Evolutionary conservation across 108 stramenopile species (phyloP).

Genomic region (Cyclotella kingstonii): DNA sequence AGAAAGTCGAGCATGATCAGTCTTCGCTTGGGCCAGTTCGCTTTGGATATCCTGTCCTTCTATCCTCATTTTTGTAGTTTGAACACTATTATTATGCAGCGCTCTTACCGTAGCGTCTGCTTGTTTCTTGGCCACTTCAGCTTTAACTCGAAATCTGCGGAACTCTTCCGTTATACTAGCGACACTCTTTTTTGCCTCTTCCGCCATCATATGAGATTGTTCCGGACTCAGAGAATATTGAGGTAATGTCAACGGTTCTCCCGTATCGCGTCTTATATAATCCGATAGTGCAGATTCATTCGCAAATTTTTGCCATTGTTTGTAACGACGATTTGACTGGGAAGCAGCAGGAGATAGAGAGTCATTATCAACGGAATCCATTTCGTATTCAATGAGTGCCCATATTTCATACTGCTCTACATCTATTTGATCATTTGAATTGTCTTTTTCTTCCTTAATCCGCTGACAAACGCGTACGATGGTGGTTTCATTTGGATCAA

Average conservation of each 20-base stretch:
- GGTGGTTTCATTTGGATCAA: slow-evolving; percentile 33
- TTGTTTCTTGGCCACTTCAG: slow-evolving; percentile 83
- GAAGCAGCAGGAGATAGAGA: slow-evolving; percentile 26
- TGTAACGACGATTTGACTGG: slow-evolving; percentile 28
- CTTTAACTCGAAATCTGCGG: slow-evolving; percentile 76
- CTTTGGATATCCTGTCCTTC: slow-evolving; percentile 60
- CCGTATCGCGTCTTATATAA: slow-evolving; percentile 81
- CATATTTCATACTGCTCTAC: slow-evolving; percentile 62
- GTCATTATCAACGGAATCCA: slow-evolving; percentile 29
- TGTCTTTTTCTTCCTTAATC: slow-evolving; percentile 37
- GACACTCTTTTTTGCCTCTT: slow-evolving; percentile 64
- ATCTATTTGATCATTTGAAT: slow-evolving; percentile 18
- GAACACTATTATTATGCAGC: slow-evolving; percentile 67
- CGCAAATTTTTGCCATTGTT: slow-evolving; percentile 75
- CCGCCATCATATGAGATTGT: slow-evolving; percentile 64
- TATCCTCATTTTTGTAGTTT: slow-evolving; percentile 66
- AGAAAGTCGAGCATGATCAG: slow-evolving; percentile 53
- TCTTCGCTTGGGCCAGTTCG: slow-evolving; percentile 56
- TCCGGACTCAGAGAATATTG: slow-evolving; percentile 76
- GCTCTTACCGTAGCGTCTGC: slow-evolving; percentile 75
- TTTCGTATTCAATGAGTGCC: slow-evolving; percentile 79
- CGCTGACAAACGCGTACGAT: slow-evolving; percentile 81
- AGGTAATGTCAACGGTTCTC: slow-evolving; percentile 79
- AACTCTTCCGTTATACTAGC: slow-evolving; percentile 80
- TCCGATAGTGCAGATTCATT: slow-evolving; percentile 71